Evolutionary conservation across 148 eudicot genomes (phyloP), one percentile per base, ranked within the genome.

Genomic region (Fagopyrum homotropicum): DNA sequence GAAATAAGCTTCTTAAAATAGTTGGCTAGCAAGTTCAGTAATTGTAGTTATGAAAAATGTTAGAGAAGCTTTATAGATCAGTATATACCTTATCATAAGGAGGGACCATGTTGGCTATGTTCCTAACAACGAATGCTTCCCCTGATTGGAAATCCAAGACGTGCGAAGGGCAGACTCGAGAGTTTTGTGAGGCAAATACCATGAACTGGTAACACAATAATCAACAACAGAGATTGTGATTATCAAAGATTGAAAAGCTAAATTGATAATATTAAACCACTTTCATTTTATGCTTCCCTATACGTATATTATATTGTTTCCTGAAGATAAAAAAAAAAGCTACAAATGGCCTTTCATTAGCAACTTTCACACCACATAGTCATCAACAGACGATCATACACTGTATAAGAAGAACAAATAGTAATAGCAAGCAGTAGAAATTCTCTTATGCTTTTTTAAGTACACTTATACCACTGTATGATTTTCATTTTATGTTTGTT

Each of bases 101-200:
- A 52, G 97, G 97, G 76, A 92, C 95, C 98, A 90, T 94, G 88
- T 77, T 90, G 69, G 98, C 98, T 60, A 94, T 94, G 85, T 91
- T 94, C 29, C 98, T 86, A 82, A 94, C 97, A 26, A 81, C 35
- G 73, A 91, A 93, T 50, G 98, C 98, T 75, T 93, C 98, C 51
- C 98, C 98, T 40, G 98, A 96, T 43, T 90, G 96, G 81, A 90
- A 93, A 85, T 89, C 85, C 52, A 93, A 80, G 75, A 93, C 69
- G 48, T 93, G 93, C 9, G 96, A 93, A 49, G 95, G 95, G 80
- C 97, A 91, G 22, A 89, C 98, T 7, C 96, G 84, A 9, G 98
- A 93, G 77, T 93, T 96, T 9, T 89, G 88, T 85, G 93, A 93
- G 47, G 92, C 92, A 91, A 89, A 90, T 30, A 91, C 94, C 86